A percentile compares a stretch with the other conserved stretches of the same genome.
These are phyloP conservation scores for Fusarium ambrosium DNA, from an alignment of 2,329 filamentous ascomycete species.

Conservation along the genomic window DNA sequence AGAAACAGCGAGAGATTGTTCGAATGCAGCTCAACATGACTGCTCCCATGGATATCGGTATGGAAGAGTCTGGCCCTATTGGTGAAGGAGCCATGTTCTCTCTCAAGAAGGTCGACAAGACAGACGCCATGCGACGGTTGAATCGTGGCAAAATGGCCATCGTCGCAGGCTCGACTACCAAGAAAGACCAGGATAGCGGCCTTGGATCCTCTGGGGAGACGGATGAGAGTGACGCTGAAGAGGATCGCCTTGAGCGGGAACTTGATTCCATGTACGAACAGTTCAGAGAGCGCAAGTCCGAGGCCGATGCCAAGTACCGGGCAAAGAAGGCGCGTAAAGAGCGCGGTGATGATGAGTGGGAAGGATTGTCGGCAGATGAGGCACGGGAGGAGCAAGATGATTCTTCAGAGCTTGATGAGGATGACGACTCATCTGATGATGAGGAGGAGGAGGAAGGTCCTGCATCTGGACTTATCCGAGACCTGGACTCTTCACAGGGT, in stretches of 20 bases:
- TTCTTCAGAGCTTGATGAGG: conserved; percentile 71
- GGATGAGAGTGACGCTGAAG: conserved; percentile 81
- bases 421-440: conserved; percentile 56
- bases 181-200: conserved; percentile 72
- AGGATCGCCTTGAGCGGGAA: conserved; percentile 85
- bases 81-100: conserved; percentile 90
- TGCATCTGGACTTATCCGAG: conserved; percentile 51
- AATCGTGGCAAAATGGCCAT: conserved; percentile 82
- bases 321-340: conserved; percentile 90
- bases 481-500: conserved; percentile 51
- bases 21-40: conserved; percentile 98
- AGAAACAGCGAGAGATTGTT: conserved; percentile 94
- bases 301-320: conserved; percentile 86
- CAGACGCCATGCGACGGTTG: conserved; percentile 73
- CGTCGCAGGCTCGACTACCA: conserved; percentile 67
- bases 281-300: conserved; percentile 84
- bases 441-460: conserved; percentile 51
- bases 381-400: conserved; percentile 66
- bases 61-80: conserved; percentile 84
- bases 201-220: conserved; percentile 67
- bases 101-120: conserved; percentile 84
- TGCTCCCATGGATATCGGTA: conserved; percentile 93
- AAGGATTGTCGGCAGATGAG: conserved; percentile 83
- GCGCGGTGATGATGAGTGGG: conserved; percentile 90
- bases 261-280: conserved; percentile 89